Percentiles rank a stretch among this genome's conserved stretches.
phyloP scores from a whole-genome alignment of 78 protist genomes.

The Protostelium mycophagum region DNA sequence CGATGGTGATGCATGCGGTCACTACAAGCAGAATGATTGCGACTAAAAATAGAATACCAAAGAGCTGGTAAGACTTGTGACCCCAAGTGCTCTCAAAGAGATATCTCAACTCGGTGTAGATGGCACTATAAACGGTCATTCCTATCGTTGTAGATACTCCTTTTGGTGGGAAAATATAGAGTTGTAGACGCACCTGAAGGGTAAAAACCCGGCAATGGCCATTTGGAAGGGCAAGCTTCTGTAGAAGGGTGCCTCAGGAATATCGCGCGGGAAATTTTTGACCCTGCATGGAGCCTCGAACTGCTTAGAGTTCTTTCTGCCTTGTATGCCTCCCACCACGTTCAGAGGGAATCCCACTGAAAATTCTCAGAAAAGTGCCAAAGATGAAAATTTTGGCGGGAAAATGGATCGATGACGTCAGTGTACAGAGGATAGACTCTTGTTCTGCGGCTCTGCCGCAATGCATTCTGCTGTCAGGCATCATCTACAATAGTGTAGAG shows the following conservation, averaged over 20 bases:
- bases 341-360: constrained; percentile 81
- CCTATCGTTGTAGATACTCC: background rate
- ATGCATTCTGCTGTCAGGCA: too few relatives aligned
- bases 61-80: constrained; percentile 86
- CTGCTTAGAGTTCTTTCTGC: constrained; percentile 57
- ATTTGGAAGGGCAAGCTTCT: constrained; percentile 64
- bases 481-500: too few relatives aligned
- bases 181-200: constrained; percentile 56
- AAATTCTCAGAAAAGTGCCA: too few relatives aligned
- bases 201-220: constrained; percentile 91
- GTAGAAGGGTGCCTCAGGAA: constrained; percentile 92
- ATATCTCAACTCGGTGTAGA: constrained; percentile 94
- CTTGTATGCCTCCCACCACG: constrained; percentile 90
- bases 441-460: too few relatives aligned
- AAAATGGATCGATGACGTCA: too few relatives aligned
- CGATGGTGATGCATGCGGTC: constrained; percentile 91
- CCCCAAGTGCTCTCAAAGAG: constrained; percentile 92
- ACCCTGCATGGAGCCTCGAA: constrained; percentile 92
- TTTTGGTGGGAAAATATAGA: background rate
- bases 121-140: constrained; percentile 60
- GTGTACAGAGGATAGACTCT: too few relatives aligned
- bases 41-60: constrained; percentile 83
- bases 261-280: constrained; percentile 79
- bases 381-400: too few relatives aligned
- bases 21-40: constrained; percentile 85